phyloP scores from a whole-genome alignment of 31 red algal genomes.

The Bonnemaisonia californica region DNA sequence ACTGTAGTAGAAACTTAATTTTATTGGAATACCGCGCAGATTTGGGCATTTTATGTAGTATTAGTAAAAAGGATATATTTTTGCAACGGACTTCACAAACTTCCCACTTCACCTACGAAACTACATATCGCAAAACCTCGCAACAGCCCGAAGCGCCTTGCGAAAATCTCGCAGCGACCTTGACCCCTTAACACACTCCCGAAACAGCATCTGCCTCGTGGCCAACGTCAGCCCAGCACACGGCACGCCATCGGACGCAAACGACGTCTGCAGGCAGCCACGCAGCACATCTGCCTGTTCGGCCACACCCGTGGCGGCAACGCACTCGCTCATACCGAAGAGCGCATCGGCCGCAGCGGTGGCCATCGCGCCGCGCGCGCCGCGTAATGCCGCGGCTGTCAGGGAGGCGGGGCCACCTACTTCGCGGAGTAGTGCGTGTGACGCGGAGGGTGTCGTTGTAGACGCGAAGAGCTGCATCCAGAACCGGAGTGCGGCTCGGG shows the following conservation, averaged over 20 bases:
- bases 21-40: too few relatives aligned
- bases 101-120: too few relatives aligned
- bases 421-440: constrained; percentile 5
- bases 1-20: too few relatives aligned
- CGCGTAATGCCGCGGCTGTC: constrained; percentile 5
- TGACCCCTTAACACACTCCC: neutral
- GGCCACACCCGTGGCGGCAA: neutral
- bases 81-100: too few relatives aligned
- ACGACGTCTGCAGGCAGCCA: neutral
- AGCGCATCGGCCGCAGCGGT: constrained; percentile 22
- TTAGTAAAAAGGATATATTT: too few relatives aligned
- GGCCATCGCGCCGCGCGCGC: constrained; percentile 31
- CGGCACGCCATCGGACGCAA: neutral
- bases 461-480: constrained; percentile 11
- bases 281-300: neutral
- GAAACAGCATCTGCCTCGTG: neutral
- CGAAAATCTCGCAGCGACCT: neutral
- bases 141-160: neutral
- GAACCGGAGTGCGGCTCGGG: constrained; percentile 6
- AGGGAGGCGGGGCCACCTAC: constrained; percentile 13
- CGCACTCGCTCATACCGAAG: neutral
- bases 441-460: neutral
- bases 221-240: neutral
- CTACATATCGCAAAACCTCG: too few relatives aligned
- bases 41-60: too few relatives aligned